Base-by-base conservation (phyloP, 2,329 filamentous ascomycete genomes). In the Dactylonectria estremocensis region DNA sequence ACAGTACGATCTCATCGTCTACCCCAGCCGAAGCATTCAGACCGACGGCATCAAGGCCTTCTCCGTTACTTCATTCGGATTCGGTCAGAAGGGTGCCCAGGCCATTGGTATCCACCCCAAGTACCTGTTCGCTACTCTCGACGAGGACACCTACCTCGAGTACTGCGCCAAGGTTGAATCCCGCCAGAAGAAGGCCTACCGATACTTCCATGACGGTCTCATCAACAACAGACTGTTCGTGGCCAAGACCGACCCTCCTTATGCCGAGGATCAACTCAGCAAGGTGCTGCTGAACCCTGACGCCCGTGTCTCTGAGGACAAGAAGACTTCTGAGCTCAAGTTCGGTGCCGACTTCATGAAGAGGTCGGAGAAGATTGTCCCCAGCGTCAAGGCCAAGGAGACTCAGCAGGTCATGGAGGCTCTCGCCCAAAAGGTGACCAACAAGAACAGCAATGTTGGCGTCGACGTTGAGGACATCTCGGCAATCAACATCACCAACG, bases 151-250 rank as follows among this genome's bases (percentile, higher is more conserved):
- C 58, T 99, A 94, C 83, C 84, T 90, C 67, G 86, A 90, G 64
- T 99, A 99, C 88, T 92, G 92, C 80, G 84, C 86, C 78, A 98
- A 97, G 89, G 94, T 98, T 18, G 92, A 94, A 78, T 91, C 94
- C 45, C 91, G 96, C 71, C 97, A 99, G 83, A 98, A 98, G 94
- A 98, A 95, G 87, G 94, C 96, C 0, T 99, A 99, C 88, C 91
- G 96, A 72, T 98, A 94, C 90, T 97, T 97, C 91, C 97, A 99
- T 86, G 97, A 97, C 77, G 95, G 95, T 70, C 88, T 99, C 81
- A 95, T 98, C 88, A 98, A 97, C 88, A 98, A 99, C 88, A 94
- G 91, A 72, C 89, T 99, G 82, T 99, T 99, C 83, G 95, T 97
- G 70, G 95, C 97, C 81, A 99, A 99, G 91, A 89, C 89, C 78